Base-by-base conservation (phyloP, 1,139 yeast genomes). In the Candida albicans region DNA sequence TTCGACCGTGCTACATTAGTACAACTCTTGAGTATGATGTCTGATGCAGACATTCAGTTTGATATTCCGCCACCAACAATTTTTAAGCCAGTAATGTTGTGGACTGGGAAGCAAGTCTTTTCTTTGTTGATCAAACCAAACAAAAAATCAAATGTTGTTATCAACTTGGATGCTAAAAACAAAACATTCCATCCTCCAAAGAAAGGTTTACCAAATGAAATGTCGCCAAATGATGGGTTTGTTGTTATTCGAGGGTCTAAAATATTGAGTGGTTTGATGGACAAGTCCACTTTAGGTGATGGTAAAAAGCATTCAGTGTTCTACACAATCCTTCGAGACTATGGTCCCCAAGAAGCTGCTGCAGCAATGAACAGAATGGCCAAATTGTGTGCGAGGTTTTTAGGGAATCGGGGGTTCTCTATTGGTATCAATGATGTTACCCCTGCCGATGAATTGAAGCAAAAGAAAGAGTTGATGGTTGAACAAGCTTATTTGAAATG, bases 321-420 rank as follows among this genome's bases (percentile, higher is more conserved):
- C 61, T 95, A 95, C 62, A 89, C 97, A 0, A 93, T 95, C 50
- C 68, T 95, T 47, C 77, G 99, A 66, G 99, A 95, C 62, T 91
- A 85, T 64, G 99, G 99, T 8, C 88, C 99, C 1, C 84, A 84
- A 51, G 97, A 87, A 56, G 99, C 99, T 2, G 97, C 97, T 1
- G 73, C 70, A 31, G 96, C 99, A 11, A 95, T 95, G 99, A 93
- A 95, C 64, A 76, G 99, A 62, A 91, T 95, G 98, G 96, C 99
- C 22, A 95, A 95, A 64, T 70, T 95, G 57, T 91, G 99, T 74
- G 98, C 99, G 1, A 75, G 99, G 57, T 95, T 70, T 63, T 73
- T 95, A 59, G 99, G 99, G 50, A 88, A 91, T 58, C 77, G 97
- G 47, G 99, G 99, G 0, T 95, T 95, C 58, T 89, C 96, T 1